Evolutionary conservation across 2,329 filamentous ascomycete genomes (phyloP).

Genomic region (Phialophora verrucosa): DNA sequence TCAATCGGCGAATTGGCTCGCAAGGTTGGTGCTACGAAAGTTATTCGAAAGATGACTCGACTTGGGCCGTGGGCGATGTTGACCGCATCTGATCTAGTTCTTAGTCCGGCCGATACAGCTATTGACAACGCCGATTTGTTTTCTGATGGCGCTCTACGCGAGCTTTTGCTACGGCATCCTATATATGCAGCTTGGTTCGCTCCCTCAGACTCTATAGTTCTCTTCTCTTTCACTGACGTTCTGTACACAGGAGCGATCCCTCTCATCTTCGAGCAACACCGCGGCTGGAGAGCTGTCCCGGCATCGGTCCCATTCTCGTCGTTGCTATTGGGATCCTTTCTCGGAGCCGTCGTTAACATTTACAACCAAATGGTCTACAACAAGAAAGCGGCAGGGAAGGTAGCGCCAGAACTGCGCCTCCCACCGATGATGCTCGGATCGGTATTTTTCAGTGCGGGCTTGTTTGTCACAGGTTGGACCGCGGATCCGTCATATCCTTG

Average conservation of each 20-base stretch:
- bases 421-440: conserved; percentile 33
- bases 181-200: conserved; percentile 46
- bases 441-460: conserved; percentile 30
- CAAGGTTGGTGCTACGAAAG: not conserved
- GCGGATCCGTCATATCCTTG: not conserved
- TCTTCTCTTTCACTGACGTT: conserved; percentile 38
- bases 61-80: too few species aligned
- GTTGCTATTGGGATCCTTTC: not conserved
- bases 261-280: conserved; percentile 54
- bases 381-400: not conserved
- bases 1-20: not conserved
- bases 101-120: conserved; percentile 57
- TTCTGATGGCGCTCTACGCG: conserved; percentile 44
- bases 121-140: conserved; percentile 57
- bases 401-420: conserved; percentile 42
- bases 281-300: conserved; percentile 54
- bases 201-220: conserved; percentile 58
- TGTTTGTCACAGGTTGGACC: conserved; percentile 42
- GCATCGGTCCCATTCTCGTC: not conserved
- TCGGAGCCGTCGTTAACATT: not conserved
- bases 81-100: conserved; percentile 42
- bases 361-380: not conserved
- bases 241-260: conserved; percentile 49
- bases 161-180: not conserved
- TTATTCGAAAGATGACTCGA: conserved; percentile 4